Conservation (phyloP, 352 stramenopile species). For the Thraustochytrium sp. region DNA sequence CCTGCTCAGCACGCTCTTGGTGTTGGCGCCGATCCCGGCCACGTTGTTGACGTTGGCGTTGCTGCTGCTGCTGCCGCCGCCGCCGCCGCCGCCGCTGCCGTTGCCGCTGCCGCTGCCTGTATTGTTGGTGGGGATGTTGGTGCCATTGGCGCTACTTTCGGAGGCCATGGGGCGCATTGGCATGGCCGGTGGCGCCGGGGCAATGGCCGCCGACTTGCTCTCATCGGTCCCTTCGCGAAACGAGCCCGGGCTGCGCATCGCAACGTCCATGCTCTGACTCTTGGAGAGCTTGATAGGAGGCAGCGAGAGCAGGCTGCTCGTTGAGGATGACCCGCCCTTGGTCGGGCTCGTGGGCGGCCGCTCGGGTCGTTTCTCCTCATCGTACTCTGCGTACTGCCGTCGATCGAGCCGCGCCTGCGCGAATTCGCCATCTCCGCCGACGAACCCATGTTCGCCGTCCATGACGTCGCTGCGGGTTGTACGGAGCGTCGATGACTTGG, state of each 20-base stretch:
- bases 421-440: background rate
- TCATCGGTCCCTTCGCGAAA: background rate
- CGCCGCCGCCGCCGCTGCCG: background rate
- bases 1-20: background rate
- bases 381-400: background rate
- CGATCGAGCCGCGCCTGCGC: background rate
- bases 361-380: background rate
- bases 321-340: background rate
- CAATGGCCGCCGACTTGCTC: background rate
- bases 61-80: background rate
- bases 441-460: background rate
- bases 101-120: background rate
- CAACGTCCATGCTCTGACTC: background rate
- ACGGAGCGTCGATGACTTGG: too few species aligned
- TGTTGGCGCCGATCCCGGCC: background rate
- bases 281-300: conserved; percentile 1
- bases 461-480: too few species aligned
- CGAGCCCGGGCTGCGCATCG: background rate
- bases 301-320: background rate
- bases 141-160: background rate
- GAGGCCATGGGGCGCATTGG: background rate
- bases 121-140: background rate
- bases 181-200: background rate
- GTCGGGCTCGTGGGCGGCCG: background rate
- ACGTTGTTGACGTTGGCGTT: background rate